Conservation (phyloP, 1,139 yeast genomes). For the Yamadazyma taylorii region DNA sequence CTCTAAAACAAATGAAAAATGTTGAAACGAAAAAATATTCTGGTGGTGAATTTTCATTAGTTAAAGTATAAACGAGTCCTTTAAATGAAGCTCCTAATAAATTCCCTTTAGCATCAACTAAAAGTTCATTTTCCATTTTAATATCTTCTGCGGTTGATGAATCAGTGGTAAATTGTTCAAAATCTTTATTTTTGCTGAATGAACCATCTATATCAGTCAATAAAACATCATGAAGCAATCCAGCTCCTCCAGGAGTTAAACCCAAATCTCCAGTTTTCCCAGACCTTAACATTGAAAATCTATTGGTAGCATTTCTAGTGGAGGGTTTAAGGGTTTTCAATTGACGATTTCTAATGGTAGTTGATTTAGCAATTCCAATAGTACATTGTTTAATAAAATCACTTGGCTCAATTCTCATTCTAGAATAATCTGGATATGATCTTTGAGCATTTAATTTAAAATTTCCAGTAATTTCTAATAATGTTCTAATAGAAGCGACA, state of each 20-base stretch:
- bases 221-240: conserved; percentile 49
- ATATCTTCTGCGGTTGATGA: conserved; percentile 16
- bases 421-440: conserved; percentile 69
- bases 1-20: conserved; percentile 77
- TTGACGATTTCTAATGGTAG: conserved; percentile 30
- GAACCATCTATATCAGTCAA: conserved; percentile 46
- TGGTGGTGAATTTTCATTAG: conserved; percentile 70
- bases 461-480: conserved; percentile 62
- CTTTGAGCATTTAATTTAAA: conserved; percentile 66
- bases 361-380: conserved; percentile 53
- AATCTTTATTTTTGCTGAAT: conserved; percentile 40
- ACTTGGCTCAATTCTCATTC: conserved; percentile 58
- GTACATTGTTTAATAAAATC: conserved; percentile 65
- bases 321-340: conserved; percentile 15
- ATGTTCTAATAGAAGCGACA: conserved; percentile 42
- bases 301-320: conserved; percentile 23
- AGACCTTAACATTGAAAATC: conserved; percentile 63
- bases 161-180: conserved; percentile 33
- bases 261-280: conserved; percentile 55
- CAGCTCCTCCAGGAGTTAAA: conserved; percentile 60
- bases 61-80: conserved; percentile 68
- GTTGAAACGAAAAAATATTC: conserved; percentile 72
- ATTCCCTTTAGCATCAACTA: conserved; percentile 50
- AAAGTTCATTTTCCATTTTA: conserved; percentile 42
- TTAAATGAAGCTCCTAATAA: conserved; percentile 78